phyloP scores from a whole-genome alignment of 345 rosid species.

The Cardamine resedifolia region DNA sequence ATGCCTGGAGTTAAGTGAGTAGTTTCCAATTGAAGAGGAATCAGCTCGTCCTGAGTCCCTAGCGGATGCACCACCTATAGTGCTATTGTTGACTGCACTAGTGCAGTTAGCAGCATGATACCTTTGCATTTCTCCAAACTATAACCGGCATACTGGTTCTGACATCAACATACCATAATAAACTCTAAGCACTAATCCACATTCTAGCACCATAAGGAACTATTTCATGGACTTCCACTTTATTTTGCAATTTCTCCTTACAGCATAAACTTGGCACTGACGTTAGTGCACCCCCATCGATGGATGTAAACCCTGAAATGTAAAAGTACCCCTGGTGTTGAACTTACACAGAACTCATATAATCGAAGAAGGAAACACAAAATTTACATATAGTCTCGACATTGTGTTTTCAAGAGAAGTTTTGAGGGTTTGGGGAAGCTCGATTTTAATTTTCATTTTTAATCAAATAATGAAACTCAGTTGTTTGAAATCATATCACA shows the following conservation, averaged over 20 bases:
- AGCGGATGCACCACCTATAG: conserved; percentile 69
- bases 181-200: conserved; percentile 46
- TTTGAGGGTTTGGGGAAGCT: background rate
- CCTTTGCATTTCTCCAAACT: conserved; percentile 98
- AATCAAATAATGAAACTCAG: background rate
- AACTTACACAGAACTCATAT: conserved; percentile 7
- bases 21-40: conserved; percentile 67
- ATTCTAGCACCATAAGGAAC: conserved; percentile 33
- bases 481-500: background rate
- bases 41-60: conserved; percentile 80
- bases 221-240: conserved; percentile 26
- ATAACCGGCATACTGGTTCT: conserved; percentile 82
- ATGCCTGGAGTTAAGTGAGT: conserved; percentile 77
- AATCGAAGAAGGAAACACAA: background rate
- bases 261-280: conserved; percentile 35
- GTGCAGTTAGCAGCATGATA: conserved; percentile 86
- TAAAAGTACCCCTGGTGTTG: conserved; percentile 5
- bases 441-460: background rate
- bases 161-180: conserved; percentile 51
- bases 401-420: background rate
- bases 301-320: conserved; percentile 32
- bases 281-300: conserved; percentile 25
- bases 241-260: conserved; percentile 30
- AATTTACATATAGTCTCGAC: background rate
- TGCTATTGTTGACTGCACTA: conserved; percentile 90